Evolutionary conservation across 2,329 filamentous ascomycete species (phyloP).

Genomic region (Penicillium psychrosexuale): DNA sequence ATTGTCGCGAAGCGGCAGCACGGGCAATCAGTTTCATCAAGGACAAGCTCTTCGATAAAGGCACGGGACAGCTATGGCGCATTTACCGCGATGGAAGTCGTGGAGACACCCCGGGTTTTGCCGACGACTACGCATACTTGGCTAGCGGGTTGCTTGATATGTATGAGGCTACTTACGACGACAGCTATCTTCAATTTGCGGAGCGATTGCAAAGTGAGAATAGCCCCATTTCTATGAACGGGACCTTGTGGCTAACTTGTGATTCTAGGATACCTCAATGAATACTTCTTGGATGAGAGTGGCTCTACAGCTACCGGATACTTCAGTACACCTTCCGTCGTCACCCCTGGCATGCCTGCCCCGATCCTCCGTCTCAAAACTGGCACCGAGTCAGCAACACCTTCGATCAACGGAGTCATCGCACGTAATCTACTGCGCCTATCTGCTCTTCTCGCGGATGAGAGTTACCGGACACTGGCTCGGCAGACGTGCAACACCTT

Average conservation of each 20-base stretch:
- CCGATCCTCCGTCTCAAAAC: constrained; percentile 83
- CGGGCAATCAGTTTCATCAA: constrained; percentile 70
- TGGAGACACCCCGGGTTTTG: constrained; percentile 69
- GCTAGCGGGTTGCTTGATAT: constrained; percentile 79
- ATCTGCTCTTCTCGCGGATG: constrained; percentile 64
- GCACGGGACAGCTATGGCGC: constrained; percentile 64
- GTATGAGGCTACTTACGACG: constrained; percentile 77
- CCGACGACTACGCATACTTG: constrained; percentile 92
- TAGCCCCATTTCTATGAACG: not conserved
- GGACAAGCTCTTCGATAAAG: constrained; percentile 66
- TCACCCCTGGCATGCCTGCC: constrained; percentile 58
- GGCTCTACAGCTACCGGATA: constrained; percentile 40
- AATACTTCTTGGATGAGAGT: constrained; percentile 70
- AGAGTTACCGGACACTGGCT: constrained; percentile 62
- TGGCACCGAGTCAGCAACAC: constrained; percentile 88
- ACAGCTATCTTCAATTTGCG: constrained; percentile 73
- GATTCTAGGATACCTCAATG: constrained; percentile 64
- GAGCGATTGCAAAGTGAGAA: constrained; percentile 69
- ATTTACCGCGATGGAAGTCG: constrained; percentile 66
- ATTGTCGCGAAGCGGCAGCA: constrained; percentile 64
- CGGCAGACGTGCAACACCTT: constrained; percentile 78
- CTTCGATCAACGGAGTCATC: constrained; percentile 85
- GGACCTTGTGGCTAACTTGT: not conserved
- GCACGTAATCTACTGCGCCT: constrained; percentile 84
- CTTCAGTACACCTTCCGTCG: constrained; percentile 42